Conservation (phyloP, 768 basidiomycete species). For the Boletus tomentosulus region DNA sequence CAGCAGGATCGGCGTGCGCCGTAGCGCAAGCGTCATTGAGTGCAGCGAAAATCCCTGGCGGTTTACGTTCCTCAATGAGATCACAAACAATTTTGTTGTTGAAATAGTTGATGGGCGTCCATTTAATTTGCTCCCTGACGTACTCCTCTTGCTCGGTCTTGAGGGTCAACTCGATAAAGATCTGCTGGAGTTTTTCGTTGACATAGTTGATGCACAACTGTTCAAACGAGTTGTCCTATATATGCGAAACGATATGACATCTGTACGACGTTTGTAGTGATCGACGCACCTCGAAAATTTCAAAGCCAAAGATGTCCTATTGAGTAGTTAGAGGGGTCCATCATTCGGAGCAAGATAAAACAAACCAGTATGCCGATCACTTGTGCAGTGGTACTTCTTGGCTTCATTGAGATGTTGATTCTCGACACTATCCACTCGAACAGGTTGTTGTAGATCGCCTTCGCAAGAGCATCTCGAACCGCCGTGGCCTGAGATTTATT, state of each 20-base stretch:
- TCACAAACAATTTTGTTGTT: constrained; percentile 98
- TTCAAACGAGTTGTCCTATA: constrained; percentile 89
- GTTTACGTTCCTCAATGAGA: constrained; percentile 93
- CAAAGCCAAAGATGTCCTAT: constrained; percentile 97
- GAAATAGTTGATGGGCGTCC: constrained; percentile 99
- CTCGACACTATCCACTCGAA: constrained; percentile 99
- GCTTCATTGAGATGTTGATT: constrained; percentile 95
- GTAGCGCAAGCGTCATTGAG: constrained; percentile 99
- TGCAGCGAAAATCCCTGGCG: constrained; percentile 96
- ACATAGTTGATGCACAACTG: constrained; percentile 99
- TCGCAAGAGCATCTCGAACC: constrained; percentile 87
- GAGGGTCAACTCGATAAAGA: constrained; percentile 97
- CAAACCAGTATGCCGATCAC: constrained; percentile 89
- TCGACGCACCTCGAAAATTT: constrained; percentile 82
- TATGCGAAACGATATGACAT: constrained; percentile 22
- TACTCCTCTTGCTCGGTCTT: constrained; percentile 99
- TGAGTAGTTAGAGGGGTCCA: neutral
- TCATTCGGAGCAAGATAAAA: neutral
- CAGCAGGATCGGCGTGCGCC: constrained; percentile 93
- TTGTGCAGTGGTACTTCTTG: constrained; percentile 65
- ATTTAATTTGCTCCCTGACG: constrained; percentile 96
- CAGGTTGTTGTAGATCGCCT: constrained; percentile 96
- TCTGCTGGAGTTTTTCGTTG: constrained; percentile 99
- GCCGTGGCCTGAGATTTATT: constrained; percentile 89
- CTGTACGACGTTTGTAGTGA: neutral